Evolutionary conservation across 257 asterid genomes (phyloP).

Genomic region (Scutellaria barbata): DNA sequence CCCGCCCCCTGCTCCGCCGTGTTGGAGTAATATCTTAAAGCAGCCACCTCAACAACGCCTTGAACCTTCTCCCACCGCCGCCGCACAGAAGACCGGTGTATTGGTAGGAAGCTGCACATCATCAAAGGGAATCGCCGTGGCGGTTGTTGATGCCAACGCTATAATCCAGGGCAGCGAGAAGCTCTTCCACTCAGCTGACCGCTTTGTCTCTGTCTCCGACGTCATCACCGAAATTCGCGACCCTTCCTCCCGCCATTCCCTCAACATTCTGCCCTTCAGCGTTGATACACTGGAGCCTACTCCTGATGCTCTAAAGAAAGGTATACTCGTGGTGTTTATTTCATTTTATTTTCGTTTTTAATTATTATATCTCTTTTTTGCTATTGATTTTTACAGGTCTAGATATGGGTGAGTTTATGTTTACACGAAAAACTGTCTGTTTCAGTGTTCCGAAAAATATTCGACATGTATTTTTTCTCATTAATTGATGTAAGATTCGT

Average conservation of each 20-base stretch:
- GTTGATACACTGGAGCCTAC: conserved; percentile 81
- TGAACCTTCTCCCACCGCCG: conserved; percentile 23
- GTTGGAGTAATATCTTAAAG: conserved; percentile 75
- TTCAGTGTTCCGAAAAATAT: background rate
- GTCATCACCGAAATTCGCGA: conserved; percentile 86
- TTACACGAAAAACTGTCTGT: background rate
- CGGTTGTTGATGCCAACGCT: conserved; percentile 95
- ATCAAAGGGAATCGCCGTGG: conserved; percentile 79
- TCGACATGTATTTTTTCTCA: background rate
- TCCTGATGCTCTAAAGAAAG: conserved; percentile 76
- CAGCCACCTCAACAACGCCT: conserved; percentile 41
- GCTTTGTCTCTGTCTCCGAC: conserved; percentile 81
- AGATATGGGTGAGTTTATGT: conserved; percentile 3
- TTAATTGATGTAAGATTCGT: background rate
- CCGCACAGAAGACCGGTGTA: conserved; percentile 35
- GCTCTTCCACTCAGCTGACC: conserved; percentile 68
- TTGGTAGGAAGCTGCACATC: conserved; percentile 82
- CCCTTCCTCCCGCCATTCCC: conserved; percentile 85
- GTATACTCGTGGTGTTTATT: conserved; percentile 30
- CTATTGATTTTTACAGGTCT: background rate
- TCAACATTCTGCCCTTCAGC: conserved; percentile 76
- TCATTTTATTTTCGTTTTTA: background rate
- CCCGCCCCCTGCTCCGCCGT: conserved; percentile 47
- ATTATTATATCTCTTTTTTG: background rate
- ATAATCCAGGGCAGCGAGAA: conserved; percentile 78